Percentiles rank a stretch among this genome's conserved stretches.
These are phyloP conservation scores for Thelephora terrestris DNA, from an alignment of 1,284 basidiomycete species.

Conservation along the genomic window DNA sequence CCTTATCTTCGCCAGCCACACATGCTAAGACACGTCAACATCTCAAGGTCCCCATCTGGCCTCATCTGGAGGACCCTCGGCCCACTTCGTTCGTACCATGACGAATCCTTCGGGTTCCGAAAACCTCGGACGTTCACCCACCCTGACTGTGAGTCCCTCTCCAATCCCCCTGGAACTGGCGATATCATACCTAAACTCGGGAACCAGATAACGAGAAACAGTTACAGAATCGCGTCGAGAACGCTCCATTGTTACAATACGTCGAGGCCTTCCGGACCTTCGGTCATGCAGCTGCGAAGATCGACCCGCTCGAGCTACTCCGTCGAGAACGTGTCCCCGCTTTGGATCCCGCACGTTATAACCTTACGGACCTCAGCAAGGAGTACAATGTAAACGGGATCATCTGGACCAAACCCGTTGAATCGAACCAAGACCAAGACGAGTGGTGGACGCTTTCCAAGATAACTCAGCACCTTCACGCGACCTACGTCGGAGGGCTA, in stretches of 20 bases:
- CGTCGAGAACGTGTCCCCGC: slow-evolving; percentile 79
- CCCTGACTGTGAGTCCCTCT: slow-evolving; percentile 58
- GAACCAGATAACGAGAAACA: slow-evolving; percentile 60
- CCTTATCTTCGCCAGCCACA: background rate
- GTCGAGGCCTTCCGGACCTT: slow-evolving; percentile 78
- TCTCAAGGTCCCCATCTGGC: background rate
- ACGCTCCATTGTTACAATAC: slow-evolving; percentile 76
- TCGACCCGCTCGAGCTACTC: slow-evolving; percentile 81
- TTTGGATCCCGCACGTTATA: slow-evolving; percentile 71
- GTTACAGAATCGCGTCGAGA: slow-evolving; percentile 62
- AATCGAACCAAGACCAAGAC: slow-evolving; percentile 30
- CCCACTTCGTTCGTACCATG: slow-evolving; percentile 46
- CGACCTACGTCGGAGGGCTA: slow-evolving; percentile 72
- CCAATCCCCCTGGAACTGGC: background rate
- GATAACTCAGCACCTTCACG: slow-evolving; percentile 60
- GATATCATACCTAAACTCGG: too few relatives aligned
- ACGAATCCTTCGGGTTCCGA: slow-evolving; percentile 76
- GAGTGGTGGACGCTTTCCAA: slow-evolving; percentile 63
- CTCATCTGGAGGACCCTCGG: background rate
- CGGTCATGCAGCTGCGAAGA: slow-evolving; percentile 70
- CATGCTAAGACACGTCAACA: background rate
- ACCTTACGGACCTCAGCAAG: slow-evolving; percentile 42
- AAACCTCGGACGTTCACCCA: slow-evolving; percentile 53
- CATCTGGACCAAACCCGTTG: slow-evolving; percentile 55
- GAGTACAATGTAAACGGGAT: slow-evolving; percentile 74